Evolutionary conservation across 2,329 filamentous ascomycete species (phyloP), one percentile per base, ranked within the genome.

Genomic region (Seiridium unicorne): DNA sequence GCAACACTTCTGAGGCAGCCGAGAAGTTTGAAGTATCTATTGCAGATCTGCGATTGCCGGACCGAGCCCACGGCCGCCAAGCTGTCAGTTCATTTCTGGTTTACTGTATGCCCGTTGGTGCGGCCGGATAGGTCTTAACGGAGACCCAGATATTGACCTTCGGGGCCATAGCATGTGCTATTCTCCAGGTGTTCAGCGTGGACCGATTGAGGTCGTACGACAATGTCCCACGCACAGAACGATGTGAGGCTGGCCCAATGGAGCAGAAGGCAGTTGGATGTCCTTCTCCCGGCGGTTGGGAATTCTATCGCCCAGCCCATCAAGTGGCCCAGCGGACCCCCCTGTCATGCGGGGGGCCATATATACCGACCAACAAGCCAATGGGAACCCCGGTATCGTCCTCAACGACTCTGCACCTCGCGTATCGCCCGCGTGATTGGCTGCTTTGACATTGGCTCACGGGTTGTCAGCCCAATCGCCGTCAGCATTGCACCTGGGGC

Each of bases 341-440:
- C 18, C 18, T 26, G 18, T 26, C 18, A 26, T 26, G 18, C 5
- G 35, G 40, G 34, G 54, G 54, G 26, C 18, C 38, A 34, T 1
- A 46, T 44, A 44, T 4, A 32, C 11, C 18, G 11, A 36, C n/a
- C 55, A 58, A 40, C 46, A 35, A 48, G 44, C 55, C 55, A 58
- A 58, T 58, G 3, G 26, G 8, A 5, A 58, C 46, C 55, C 55
- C 34, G 18, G 26, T 0, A 6, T 13, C 7, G 7, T 13, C 32
- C 55, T 49, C 55, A 51, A 11, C 35, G 49, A 26, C 34, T 38
- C 34, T 18, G 34, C 4, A 26, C 11, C 34, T 49, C 46, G 55
- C 55, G 46, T 11, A 49, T 32, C 55, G 55, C 46, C 35, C n/a
- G 46, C 32, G 55, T 58, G 38, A 58, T 58, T 58, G 55, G 55